These are phyloP conservation scores for Melampsora larici-populina DNA, from an alignment of 1,284 basidiomycete species.

Conservation along the genomic window DNA sequence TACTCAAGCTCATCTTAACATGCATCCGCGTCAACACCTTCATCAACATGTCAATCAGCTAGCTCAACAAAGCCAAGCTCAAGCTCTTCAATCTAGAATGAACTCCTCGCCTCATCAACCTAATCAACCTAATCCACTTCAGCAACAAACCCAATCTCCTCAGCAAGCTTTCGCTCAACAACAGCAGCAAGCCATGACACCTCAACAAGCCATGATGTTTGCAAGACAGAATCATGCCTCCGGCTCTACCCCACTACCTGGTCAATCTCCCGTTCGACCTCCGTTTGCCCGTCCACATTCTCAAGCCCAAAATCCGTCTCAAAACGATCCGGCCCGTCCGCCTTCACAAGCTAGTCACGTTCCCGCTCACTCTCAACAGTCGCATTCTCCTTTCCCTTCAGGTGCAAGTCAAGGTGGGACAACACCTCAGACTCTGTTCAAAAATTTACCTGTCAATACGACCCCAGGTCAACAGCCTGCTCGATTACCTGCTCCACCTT, in stretches of 20 bases:
- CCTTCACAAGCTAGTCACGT: slow-evolving; percentile 20
- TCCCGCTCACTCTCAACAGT: slow-evolving; percentile 4
- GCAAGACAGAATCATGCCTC: slow-evolving; percentile 4
- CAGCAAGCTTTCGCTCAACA: slow-evolving; percentile 6
- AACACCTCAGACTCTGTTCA: slow-evolving; percentile 36
- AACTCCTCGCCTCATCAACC: slow-evolving; percentile 28
- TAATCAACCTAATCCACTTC: slow-evolving; percentile 17
- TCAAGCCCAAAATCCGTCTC: slow-evolving; percentile 13
- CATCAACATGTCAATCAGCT: slow-evolving; percentile 2
- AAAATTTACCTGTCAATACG: slow-evolving; percentile 23
- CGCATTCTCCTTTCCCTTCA: slow-evolving; percentile 27
- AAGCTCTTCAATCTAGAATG: slow-evolving; percentile 16
- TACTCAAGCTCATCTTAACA: slow-evolving; percentile 6
- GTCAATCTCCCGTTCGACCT: slow-evolving; percentile 32
- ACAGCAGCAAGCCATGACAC: neutral
- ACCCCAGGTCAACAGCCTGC: slow-evolving; percentile 30
- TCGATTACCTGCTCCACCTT: slow-evolving; percentile 18
- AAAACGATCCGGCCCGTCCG: slow-evolving; percentile 13
- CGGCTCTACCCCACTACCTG: slow-evolving; percentile 2
- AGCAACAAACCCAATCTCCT: neutral
- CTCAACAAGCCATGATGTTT: slow-evolving; percentile 13
- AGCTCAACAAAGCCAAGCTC: neutral
- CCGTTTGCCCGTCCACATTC: slow-evolving; percentile 29
- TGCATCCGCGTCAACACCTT: slow-evolving; percentile 10
- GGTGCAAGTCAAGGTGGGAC: slow-evolving; percentile 5